phyloP scores from a whole-genome alignment of 192 early-diverging fungal species.

The Diversispora epigaea region DNA sequence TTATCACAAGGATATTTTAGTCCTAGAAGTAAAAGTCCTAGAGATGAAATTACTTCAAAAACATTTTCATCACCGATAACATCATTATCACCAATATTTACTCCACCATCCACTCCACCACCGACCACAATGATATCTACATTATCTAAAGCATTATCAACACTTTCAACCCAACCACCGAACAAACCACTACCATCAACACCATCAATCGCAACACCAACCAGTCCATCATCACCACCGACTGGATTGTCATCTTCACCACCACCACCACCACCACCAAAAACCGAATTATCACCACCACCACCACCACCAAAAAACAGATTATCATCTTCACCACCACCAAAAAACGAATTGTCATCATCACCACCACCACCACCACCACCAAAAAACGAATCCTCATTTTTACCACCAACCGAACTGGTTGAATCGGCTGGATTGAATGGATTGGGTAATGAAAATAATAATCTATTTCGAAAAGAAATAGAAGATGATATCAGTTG shows the following conservation, averaged over 20 bases:
- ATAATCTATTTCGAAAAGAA: neutral
- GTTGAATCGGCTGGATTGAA: neutral
- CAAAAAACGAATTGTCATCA: too few relatives aligned
- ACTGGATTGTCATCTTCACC: too few relatives aligned
- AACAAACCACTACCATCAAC: too few relatives aligned
- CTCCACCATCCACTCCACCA: neutral
- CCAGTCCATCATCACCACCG: too few relatives aligned
- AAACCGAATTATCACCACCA: too few relatives aligned
- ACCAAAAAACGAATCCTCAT: too few relatives aligned
- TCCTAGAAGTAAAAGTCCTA: neutral
- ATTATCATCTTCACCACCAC: too few relatives aligned
- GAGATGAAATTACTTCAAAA: neutral
- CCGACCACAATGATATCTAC: neutral
- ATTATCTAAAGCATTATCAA: too few relatives aligned
- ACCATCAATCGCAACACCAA: too few relatives aligned
- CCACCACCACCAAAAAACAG: too few relatives aligned
- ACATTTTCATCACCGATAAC: neutral
- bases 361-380: neutral
- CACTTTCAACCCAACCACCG: too few relatives aligned
- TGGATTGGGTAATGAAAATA: neutral
- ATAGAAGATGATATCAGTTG: conserved; percentile 16
- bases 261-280: too few relatives aligned
- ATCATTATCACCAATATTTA: neutral
- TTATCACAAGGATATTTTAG: conserved; percentile 26
- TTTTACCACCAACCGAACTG: neutral